Percentiles rank a stretch among this genome's conserved stretches.
Evolutionary conservation across 176 grass and related monocot genomes (phyloP).

Genomic region (Cenchrus americanus): DNA sequence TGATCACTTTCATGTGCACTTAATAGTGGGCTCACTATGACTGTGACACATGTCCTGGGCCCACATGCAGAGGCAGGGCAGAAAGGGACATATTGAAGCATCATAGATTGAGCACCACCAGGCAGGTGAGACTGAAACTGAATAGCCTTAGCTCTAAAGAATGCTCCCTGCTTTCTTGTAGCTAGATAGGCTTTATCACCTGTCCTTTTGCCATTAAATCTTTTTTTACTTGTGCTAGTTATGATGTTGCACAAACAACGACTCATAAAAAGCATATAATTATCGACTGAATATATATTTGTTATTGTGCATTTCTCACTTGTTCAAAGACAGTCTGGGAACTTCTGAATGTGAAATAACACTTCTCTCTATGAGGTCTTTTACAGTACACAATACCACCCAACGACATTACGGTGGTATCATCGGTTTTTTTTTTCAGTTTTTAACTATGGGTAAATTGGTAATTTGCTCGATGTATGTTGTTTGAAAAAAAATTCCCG

Average conservation of each 20-base stretch:
- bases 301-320: not conserved
- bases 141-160: slow-evolving; percentile 40
- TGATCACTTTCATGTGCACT: slow-evolving; percentile 42
- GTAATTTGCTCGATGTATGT: no score
- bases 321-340: slow-evolving; percentile 3
- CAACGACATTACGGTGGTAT: no score
- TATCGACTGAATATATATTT: not conserved
- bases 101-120: slow-evolving; percentile 24
- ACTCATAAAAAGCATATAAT: not conserved
- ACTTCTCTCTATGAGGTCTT: no score
- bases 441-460: no score
- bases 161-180: slow-evolving; percentile 35
- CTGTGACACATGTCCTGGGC: slow-evolving; percentile 18
- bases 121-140: slow-evolving; percentile 21
- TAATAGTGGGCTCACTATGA: slow-evolving; percentile 26
- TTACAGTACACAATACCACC: no score
- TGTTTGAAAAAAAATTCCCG: no score
- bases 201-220: not conserved
- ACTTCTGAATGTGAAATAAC: not conserved
- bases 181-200: slow-evolving; percentile 31
- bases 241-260: slow-evolving; percentile 11
- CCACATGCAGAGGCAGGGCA: slow-evolving; percentile 12
- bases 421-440: no score
- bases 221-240: not conserved
- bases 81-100: slow-evolving; percentile 27